These are phyloP conservation scores for Suillus lakei DNA, from an alignment of 768 basidiomycete species.

Conservation along the genomic window DNA sequence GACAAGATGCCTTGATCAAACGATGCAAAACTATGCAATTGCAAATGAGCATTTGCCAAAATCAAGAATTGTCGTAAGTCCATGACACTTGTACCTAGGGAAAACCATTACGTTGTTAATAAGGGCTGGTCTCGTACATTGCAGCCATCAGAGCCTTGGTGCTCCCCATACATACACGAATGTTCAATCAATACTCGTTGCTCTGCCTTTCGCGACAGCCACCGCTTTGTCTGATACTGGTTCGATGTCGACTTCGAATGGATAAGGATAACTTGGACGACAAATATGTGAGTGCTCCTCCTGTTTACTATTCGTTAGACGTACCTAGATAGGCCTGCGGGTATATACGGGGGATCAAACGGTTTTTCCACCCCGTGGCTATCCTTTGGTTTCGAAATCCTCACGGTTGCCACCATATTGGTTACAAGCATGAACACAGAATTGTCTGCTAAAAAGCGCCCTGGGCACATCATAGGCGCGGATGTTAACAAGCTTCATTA, in stretches of 20 bases:
- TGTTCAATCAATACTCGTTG: background rate
- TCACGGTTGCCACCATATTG: background rate
- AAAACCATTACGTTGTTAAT: background rate
- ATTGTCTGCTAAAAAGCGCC: slow-evolving; percentile 9
- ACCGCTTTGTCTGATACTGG: slow-evolving; percentile 17
- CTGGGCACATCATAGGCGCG: slow-evolving; percentile 3
- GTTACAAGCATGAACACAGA: slow-evolving; percentile 9
- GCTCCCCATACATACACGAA: background rate
- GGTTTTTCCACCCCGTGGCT: background rate
- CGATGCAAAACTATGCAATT: background rate
- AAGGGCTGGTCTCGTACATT: background rate
- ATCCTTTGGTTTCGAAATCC: slow-evolving; percentile 7
- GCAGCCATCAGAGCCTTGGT: background rate
- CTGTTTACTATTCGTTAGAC: background rate
- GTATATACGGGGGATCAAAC: slow-evolving; percentile 4
- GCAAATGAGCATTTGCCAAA: background rate
- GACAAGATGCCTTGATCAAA: no score
- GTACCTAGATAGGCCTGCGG: slow-evolving; percentile 1
- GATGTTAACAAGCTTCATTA: background rate
- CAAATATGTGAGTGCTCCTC: background rate
- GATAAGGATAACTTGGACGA: slow-evolving; percentile 12
- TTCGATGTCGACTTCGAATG: slow-evolving; percentile 17
- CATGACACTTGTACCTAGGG: background rate
- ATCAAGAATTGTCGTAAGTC: background rate
- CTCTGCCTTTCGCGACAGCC: slow-evolving; percentile 11